Conservation (phyloP, 139 green algal genomes). For the Dunaliella sp. region DNA sequence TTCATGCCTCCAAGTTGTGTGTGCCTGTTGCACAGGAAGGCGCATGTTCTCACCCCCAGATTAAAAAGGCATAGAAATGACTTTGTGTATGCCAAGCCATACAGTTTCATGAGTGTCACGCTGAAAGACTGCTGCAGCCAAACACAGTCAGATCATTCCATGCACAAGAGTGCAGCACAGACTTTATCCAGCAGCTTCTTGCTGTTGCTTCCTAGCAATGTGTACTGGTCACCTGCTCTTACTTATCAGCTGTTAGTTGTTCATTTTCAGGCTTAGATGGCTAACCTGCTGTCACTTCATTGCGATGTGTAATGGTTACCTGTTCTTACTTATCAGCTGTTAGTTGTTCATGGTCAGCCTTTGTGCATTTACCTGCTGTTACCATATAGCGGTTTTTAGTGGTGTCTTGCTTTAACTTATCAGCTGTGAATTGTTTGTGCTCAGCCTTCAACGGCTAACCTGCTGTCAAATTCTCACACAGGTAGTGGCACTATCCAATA, state of each 20-base stretch:
- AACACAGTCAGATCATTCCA: background rate
- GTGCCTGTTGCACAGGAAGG: background rate
- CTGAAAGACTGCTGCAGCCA: background rate
- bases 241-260: background rate
- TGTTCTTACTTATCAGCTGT: background rate
- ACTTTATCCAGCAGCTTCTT: background rate
- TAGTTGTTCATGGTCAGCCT: background rate
- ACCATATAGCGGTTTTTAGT: background rate
- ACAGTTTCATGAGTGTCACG: too few relatives aligned
- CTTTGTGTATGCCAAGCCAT: too few relatives aligned
- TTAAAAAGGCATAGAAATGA: background rate
- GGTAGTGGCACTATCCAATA: too few relatives aligned
- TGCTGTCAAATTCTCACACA: too few relatives aligned
- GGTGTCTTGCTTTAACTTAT: background rate
- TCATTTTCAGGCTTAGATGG: background rate
- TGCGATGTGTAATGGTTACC: background rate
- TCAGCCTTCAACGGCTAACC: background rate
- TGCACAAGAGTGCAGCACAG: background rate
- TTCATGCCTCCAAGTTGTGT: background rate
- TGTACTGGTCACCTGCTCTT: background rate
- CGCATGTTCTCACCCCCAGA: background rate
- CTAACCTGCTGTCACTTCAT: background rate
- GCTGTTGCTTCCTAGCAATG: background rate
- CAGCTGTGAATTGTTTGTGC: background rate
- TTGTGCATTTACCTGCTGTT: background rate